A percentile compares a stretch with the other conserved stretches of the same genome.
Conservation (phyloP, 2,329 filamentous ascomycete genomes). For the Rutstroemia sydowiana region DNA sequence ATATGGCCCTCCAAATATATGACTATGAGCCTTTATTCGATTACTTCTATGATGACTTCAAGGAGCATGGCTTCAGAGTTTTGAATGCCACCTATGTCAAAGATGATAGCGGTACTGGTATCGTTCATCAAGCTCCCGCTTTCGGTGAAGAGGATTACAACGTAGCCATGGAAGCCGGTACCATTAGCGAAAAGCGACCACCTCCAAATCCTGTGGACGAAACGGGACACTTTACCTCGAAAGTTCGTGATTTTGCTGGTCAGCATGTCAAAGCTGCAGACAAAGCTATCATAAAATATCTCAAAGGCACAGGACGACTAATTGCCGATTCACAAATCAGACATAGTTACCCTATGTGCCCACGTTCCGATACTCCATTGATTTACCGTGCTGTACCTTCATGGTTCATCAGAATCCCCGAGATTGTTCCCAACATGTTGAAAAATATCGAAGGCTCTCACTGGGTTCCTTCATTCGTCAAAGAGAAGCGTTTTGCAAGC, state of each 20-base stretch:
- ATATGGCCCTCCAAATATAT: constrained; percentile 28
- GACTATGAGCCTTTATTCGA: constrained; percentile 27
- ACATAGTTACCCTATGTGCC: constrained; percentile 92
- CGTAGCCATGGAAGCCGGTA: constrained; percentile 65
- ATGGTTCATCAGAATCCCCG: constrained; percentile 87
- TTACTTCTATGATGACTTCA: constrained; percentile 88
- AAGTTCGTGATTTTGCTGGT: constrained; percentile 74
- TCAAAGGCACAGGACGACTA: constrained; percentile 69
- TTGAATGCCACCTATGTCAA: constrained; percentile 82
- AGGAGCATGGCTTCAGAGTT: constrained; percentile 75
- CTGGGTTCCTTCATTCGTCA: constrained; percentile 87
- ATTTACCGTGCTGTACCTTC: constrained; percentile 89
- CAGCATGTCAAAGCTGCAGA: constrained; percentile 89
- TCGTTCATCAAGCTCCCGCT: constrained; percentile 88
- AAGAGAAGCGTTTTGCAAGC: constrained; percentile 82
- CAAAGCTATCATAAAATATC: constrained; percentile 83
- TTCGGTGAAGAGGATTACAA: constrained; percentile 97
- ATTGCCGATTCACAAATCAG: constrained; percentile 80
- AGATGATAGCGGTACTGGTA: constrained; percentile 81
- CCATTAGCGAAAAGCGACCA: constrained; percentile 67
- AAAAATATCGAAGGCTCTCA: constrained; percentile 81
- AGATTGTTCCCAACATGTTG: constrained; percentile 82
- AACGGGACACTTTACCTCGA: constrained; percentile 67
- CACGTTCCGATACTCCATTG: constrained; percentile 87
- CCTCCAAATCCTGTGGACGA: constrained; percentile 93